Conservation (phyloP, 345 rosid species). For the Excoecaria cochinchinensis region DNA sequence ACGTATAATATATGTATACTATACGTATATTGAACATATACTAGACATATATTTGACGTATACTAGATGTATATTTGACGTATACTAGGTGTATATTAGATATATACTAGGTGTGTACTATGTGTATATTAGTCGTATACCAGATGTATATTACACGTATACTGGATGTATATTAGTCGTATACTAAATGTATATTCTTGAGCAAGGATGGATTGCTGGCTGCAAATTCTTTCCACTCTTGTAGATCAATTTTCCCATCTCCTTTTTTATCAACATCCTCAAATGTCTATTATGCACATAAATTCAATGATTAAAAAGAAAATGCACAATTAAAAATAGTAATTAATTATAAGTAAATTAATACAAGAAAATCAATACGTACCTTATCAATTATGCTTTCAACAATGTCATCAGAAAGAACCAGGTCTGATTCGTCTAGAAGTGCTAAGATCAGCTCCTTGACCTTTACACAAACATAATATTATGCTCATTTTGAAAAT, state of each 20-base stretch:
- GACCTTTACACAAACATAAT: slow-evolving; percentile 22
- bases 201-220: slow-evolving; percentile 37
- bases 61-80: too few species aligned
- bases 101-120: too few species aligned
- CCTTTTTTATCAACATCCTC: slow-evolving; percentile 40
- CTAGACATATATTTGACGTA: too few species aligned
- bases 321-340: too few species aligned
- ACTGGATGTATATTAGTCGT: too few species aligned
- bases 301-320: neutral
- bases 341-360: neutral
- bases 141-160: too few species aligned
- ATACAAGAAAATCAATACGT: neutral
- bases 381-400: slow-evolving; percentile 45
- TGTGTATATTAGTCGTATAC: too few species aligned
- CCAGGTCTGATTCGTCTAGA: slow-evolving; percentile 43
- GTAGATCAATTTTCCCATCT: slow-evolving; percentile 44
- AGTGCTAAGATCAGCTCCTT: slow-evolving; percentile 43
- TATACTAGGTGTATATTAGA: too few species aligned
- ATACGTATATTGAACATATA: too few species aligned
- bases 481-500: neutral
- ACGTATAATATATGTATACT: too few species aligned
- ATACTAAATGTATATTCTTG: too few species aligned
- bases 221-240: slow-evolving; percentile 41
- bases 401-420: slow-evolving; percentile 37
- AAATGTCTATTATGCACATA: slow-evolving; percentile 35